Evolutionary conservation across 2,329 filamentous ascomycete genomes (phyloP).

Genomic region (Colletotrichum theobromicola): DNA sequence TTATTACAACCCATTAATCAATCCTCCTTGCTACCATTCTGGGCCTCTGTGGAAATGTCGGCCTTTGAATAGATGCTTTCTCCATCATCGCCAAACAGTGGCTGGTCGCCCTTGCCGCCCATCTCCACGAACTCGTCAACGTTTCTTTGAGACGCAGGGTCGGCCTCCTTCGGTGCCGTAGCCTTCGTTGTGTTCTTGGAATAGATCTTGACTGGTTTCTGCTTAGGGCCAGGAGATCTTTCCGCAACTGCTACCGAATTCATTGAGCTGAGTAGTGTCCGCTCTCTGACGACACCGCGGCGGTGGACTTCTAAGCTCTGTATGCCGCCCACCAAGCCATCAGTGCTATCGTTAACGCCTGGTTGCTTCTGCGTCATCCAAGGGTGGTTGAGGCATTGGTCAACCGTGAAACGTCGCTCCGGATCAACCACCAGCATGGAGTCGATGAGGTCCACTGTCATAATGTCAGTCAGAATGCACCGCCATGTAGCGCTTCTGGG

Average conservation of each 20-base stretch:
- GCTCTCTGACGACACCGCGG: constrained; percentile 79
- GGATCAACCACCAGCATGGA: constrained; percentile 91
- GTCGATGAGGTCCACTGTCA: constrained; percentile 84
- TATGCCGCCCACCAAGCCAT: constrained; percentile 88
- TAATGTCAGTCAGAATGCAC: neutral
- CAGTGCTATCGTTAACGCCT: constrained; percentile 82
- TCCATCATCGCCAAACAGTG: constrained; percentile 72
- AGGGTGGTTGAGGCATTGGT: constrained; percentile 88
- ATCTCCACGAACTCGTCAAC: constrained; percentile 81
- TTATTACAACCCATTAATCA: neutral
- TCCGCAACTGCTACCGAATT: constrained; percentile 70
- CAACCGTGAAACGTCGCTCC: constrained; percentile 82
- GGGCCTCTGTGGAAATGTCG: constrained; percentile 36
- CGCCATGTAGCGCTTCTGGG: neutral
- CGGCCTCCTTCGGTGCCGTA: constrained; percentile 59
- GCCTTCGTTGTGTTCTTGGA: constrained; percentile 66
- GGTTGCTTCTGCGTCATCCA: constrained; percentile 75
- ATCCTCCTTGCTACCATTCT: constrained; percentile 28
- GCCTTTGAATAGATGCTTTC: constrained; percentile 53
- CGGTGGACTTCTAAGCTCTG: constrained; percentile 82
- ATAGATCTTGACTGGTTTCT: constrained; percentile 72
- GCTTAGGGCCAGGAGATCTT: constrained; percentile 49
- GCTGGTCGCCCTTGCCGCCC: constrained; percentile 85
- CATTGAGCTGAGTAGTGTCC: constrained; percentile 82
- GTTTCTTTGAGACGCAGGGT: constrained; percentile 70